Base-by-base conservation (phyloP, 257 asterid genomes). In the Linderniella brevidens region DNA sequence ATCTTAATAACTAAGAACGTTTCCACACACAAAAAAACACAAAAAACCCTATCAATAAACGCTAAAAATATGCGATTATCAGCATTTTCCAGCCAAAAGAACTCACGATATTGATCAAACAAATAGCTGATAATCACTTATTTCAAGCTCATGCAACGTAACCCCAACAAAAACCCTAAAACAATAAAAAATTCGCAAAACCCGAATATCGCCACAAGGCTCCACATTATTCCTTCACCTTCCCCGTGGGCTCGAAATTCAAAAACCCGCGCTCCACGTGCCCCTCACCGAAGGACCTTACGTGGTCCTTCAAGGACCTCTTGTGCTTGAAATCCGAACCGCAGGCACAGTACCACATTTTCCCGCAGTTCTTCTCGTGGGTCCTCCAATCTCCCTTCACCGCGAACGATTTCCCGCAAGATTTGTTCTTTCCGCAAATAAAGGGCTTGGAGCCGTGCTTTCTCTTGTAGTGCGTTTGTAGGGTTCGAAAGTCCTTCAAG, bases 381-480 rank as follows among this genome's bases (percentile, higher is more conserved):
- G 96, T 86, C 19, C 90, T 76, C 96, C 96, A 82, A 42, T 86
- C 96, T 1, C 96, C 96, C 11, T 88, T 67, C 3, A 86, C 96
- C 7, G 96, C 94, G 55, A 86, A 86, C 0, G 78, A 57, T 64
- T 86, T 86, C 17, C 62, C 68, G 53, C 96, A 82, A 3, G 63
- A 52, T 59, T 86, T n/a, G n/a, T n/a, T 86, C 20, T 86, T 86
- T 0, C 78, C 65, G 62, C 96, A 82, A 2, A 58, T 62, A 46
- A 78, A 86, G 1, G 81, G 84, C 72, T 86, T 86, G 10, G 66
- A 14, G 0, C 96, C 96, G 57, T 86, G 96, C 56, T 82, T 86
- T 9, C 94, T 65, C 46, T 82, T 86, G 73, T 82, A 86, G 66
- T 86, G 96, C 0, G 96, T 86, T 47, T 86, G 96, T 1, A 86